A percentile compares a stretch with the other conserved stretches of the same genome.
Evolutionary conservation across 345 rosid species (phyloP).

Genomic region (Gynandropsis gynandra): DNA sequence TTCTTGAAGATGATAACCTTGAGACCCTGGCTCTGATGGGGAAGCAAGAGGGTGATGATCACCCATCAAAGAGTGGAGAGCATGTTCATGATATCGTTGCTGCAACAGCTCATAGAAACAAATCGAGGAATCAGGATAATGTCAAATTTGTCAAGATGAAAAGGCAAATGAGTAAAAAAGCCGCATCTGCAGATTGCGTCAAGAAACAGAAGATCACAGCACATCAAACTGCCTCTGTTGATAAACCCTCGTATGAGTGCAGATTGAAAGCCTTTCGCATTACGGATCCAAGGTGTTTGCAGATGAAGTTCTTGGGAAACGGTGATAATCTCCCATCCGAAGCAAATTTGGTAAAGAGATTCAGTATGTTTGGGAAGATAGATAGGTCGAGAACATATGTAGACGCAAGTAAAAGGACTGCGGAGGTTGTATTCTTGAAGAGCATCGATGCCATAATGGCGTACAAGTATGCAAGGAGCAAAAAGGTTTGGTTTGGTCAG

Average conservation of each 20-base stretch:
- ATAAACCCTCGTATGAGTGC: constrained; percentile 6
- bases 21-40: constrained; percentile 6
- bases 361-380: constrained; percentile 29
- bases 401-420: constrained; percentile 15
- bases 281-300: constrained; percentile 25
- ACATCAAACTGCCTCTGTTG: constrained; percentile 10
- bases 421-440: constrained; percentile 22
- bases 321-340: constrained; percentile 22
- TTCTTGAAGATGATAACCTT: constrained; percentile 14
- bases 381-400: constrained; percentile 22
- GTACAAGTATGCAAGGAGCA: constrained; percentile 27
- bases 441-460: constrained; percentile 31
- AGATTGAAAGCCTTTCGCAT: constrained; percentile 19
- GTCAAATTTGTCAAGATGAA: constrained; percentile 17
- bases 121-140: constrained; percentile 6
- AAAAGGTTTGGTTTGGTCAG: constrained; percentile 23
- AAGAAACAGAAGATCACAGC: constrained; percentile 22
- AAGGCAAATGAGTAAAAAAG: constrained; percentile 18
- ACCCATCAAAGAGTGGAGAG: neutral
- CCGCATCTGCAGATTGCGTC: constrained; percentile 5
- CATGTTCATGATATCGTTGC: constrained; percentile 7
- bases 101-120: constrained; percentile 15
- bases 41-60: constrained; percentile 4
- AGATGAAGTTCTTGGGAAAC: constrained; percentile 23
- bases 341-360: constrained; percentile 26